Evolutionary conservation across 164 flowering plant species (phyloP).

Genomic region (Piper betle): DNA sequence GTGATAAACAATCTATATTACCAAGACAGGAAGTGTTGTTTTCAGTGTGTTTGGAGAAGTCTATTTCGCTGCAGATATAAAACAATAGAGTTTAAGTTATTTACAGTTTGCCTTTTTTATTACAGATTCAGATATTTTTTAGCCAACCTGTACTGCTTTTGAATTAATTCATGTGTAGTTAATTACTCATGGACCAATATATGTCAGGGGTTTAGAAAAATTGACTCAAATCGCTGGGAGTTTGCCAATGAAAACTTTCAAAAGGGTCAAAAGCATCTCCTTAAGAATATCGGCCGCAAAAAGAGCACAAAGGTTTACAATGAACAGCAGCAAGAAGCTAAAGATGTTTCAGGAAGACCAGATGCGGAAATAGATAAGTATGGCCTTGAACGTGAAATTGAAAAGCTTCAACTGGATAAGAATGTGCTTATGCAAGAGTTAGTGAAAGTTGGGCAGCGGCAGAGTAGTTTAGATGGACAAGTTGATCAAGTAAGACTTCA

Average conservation of each 20-base stretch:
- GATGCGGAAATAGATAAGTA: constrained; percentile 61
- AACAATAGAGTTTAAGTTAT: no score
- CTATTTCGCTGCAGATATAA: no score
- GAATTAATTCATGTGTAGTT: no score
- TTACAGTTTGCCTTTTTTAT: no score
- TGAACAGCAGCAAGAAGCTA: constrained; percentile 20
- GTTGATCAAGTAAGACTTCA: constrained; percentile 47
- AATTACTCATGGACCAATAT: background rate
- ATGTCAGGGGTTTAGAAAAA: constrained; percentile 69
- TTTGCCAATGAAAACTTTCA: constrained; percentile 72
- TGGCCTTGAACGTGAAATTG: constrained; percentile 51
- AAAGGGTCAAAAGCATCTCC: constrained; percentile 55
- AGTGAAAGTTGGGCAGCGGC: constrained; percentile 67
- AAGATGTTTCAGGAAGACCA: background rate
- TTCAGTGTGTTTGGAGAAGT: no score
- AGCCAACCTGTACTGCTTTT: no score
- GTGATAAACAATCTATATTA: no score
- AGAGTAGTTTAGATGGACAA: constrained; percentile 32
- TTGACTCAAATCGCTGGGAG: constrained; percentile 86
- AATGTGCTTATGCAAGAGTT: constrained; percentile 52
- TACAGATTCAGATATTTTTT: no score
- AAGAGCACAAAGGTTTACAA: constrained; percentile 19
- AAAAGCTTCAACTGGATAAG: constrained; percentile 53
- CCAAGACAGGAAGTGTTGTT: no score
- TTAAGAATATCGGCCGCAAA: constrained; percentile 58